Percentiles rank a stretch among this genome's conserved stretches.
Conservation (phyloP, 1,284 basidiomycete species). For the Heterobasidion occidentale region DNA sequence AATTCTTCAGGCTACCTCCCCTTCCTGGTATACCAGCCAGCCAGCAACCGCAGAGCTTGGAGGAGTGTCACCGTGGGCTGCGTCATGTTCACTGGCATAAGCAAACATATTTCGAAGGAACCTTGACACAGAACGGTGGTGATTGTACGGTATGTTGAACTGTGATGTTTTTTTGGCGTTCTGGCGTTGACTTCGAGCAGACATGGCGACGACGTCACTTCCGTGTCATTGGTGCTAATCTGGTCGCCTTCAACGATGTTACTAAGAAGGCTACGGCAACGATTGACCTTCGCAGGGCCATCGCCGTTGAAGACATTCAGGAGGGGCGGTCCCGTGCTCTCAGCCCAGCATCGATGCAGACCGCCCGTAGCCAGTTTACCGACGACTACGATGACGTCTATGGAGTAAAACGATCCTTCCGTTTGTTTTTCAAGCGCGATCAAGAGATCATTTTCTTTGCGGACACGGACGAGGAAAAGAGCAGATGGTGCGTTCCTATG, state of each 20-base stretch:
- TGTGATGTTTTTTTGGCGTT: slow-evolving; percentile 10
- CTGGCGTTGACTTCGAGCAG: slow-evolving; percentile 27
- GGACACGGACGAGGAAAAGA: slow-evolving; percentile 85
- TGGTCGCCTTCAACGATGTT: slow-evolving; percentile 91
- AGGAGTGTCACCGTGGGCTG: slow-evolving; percentile 88
- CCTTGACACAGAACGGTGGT: slow-evolving; percentile 91
- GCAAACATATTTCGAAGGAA: slow-evolving; percentile 87
- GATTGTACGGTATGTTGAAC: slow-evolving; percentile 72
- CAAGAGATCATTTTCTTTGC: slow-evolving; percentile 88
- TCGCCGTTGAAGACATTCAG: slow-evolving; percentile 71
- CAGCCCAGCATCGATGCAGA: slow-evolving; percentile 34
- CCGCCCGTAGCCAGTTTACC: slow-evolving; percentile 30
- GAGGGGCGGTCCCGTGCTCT: slow-evolving; percentile 37
- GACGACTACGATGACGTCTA: slow-evolving; percentile 69
- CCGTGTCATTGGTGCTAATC: slow-evolving; percentile 78
- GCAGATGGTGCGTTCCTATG: slow-evolving; percentile 63
- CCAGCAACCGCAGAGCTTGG: slow-evolving; percentile 84
- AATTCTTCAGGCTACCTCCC: slow-evolving; percentile 86
- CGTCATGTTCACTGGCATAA: slow-evolving; percentile 89
- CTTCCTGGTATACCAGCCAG: slow-evolving; percentile 74
- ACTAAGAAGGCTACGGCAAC: slow-evolving; percentile 87
- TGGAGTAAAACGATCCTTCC: slow-evolving; percentile 81
- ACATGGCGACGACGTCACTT: slow-evolving; percentile 85
- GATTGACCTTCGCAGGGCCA: slow-evolving; percentile 85
- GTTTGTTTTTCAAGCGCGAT: slow-evolving; percentile 72